Percentiles rank a stretch among this genome's conserved stretches.
Evolutionary conservation across 768 basidiomycete species (phyloP).

Genomic region (Tulasnella sp.): DNA sequence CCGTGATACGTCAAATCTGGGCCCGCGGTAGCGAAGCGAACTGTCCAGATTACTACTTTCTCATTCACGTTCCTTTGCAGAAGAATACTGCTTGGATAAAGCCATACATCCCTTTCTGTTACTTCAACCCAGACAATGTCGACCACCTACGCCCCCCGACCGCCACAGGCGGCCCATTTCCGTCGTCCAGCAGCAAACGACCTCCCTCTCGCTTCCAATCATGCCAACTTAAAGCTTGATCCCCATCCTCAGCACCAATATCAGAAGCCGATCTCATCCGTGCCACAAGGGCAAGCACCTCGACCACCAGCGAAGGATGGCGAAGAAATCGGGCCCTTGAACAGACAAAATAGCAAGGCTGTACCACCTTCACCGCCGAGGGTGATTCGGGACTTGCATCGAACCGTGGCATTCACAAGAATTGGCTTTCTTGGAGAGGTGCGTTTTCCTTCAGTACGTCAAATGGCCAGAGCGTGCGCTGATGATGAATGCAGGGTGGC

Average conservation of each 20-base stretch:
- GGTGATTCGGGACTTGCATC: slow-evolving; percentile 55
- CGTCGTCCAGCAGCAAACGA: no score
- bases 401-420: slow-evolving; percentile 47
- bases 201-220: no score
- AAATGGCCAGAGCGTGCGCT: background rate
- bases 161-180: no score
- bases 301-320: slow-evolving; percentile 7
- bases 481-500: slow-evolving; percentile 46
- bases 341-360: slow-evolving; percentile 70
- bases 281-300: slow-evolving; percentile 5
- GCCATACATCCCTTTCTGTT: no score
- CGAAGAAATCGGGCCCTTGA: slow-evolving; percentile 40
- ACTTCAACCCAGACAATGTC: no score
- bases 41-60: no score
- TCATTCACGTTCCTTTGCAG: no score
- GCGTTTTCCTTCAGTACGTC: slow-evolving; percentile 23
- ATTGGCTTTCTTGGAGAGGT: slow-evolving; percentile 88
- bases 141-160: no score
- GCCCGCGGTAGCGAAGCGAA: no score
- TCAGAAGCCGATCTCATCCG: background rate
- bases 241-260: background rate
- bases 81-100: no score
- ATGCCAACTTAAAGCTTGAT: no score
- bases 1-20: no score
- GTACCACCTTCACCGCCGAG: slow-evolving; percentile 71